phyloP scores from a whole-genome alignment of 2,329 filamentous ascomycete species.

The Ramularia collo-cygni region DNA sequence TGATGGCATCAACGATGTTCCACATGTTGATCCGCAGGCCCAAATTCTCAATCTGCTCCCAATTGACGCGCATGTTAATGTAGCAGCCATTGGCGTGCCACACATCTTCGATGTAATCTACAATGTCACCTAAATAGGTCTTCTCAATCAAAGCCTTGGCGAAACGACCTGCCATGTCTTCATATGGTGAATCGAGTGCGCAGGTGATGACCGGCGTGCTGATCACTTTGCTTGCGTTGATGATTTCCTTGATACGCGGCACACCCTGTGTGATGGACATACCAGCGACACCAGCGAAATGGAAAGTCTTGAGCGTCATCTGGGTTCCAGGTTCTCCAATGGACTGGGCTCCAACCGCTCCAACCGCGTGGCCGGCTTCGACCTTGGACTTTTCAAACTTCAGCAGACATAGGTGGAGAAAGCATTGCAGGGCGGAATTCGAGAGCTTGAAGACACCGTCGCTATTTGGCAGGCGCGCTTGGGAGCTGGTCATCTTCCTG shows the following conservation, averaged over 20 bases:
- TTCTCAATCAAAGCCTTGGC: conserved; percentile 94
- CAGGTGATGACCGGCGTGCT: conserved; percentile 92
- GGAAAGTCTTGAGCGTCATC: conserved; percentile 99
- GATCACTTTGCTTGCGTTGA: conserved; percentile 92
- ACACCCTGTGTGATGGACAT: conserved; percentile 99
- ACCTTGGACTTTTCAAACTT: conserved; percentile 90
- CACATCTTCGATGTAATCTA: conserved; percentile 76
- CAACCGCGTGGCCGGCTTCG: conserved; percentile 91
- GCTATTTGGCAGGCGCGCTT: conserved; percentile 16
- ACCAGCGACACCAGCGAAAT: conserved; percentile 98
- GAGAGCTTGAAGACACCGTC: conserved; percentile 79
- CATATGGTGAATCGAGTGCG: conserved; percentile 66
- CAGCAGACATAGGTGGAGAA: conserved; percentile 73
- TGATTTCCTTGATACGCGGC: conserved; percentile 99
- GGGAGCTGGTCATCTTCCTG: conserved; percentile 23
- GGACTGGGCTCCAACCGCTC: conserved; percentile 91
- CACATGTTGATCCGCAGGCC: conserved; percentile 69
- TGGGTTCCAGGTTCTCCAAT: conserved; percentile 98
- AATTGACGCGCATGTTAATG: conserved; percentile 75
- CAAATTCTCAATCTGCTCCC: conserved; percentile 68
- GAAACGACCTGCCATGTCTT: conserved; percentile 74
- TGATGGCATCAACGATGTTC: conserved; percentile 71
- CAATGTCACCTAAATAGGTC: conserved; percentile 77
- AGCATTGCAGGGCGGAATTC: conserved; percentile 57
- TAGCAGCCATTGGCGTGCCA: conserved; percentile 74